Evolutionary conservation across 176 grass and related monocot genomes (phyloP).

Genomic region (Secale cereale): DNA sequence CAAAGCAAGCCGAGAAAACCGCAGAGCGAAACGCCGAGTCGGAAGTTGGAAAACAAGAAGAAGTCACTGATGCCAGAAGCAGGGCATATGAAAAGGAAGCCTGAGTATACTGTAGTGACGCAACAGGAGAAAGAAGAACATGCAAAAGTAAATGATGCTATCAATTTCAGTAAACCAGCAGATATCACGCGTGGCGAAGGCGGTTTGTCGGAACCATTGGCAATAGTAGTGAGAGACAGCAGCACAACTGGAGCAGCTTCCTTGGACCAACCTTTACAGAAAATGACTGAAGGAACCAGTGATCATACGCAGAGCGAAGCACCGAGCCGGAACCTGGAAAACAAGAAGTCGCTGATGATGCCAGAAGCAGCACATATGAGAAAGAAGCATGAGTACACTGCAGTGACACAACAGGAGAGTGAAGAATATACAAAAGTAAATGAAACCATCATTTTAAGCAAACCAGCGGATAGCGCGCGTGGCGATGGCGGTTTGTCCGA

Average conservation of each 20-base stretch:
- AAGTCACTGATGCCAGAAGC: conserved; percentile 21
- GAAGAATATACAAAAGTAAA: background rate
- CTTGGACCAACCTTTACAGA: conserved; percentile 3
- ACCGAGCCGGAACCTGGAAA: background rate
- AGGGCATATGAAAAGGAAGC: conserved; percentile 12
- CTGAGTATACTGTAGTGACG: background rate
- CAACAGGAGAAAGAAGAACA: background rate
- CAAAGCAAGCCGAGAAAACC: conserved; percentile 13
- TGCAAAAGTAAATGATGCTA: background rate
- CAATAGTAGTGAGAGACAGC: background rate
- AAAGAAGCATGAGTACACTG: background rate
- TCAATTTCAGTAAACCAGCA: background rate
- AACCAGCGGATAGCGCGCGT: background rate
- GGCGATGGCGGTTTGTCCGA: background rate
- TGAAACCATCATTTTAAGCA: background rate
- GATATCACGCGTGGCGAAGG: background rate
- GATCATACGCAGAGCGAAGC: background rate
- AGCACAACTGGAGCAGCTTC: background rate
- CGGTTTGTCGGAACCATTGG: background rate
- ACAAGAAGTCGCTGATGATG: conserved; percentile 15
- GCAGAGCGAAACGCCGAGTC: background rate
- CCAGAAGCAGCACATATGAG: conserved; percentile 16
- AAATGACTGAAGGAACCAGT: conserved; percentile 5
- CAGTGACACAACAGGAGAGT: background rate
- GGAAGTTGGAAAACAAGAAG: conserved; percentile 25